phyloP scores from a whole-genome alignment of 257 asterid genomes.

The Lycium ferocissimum region DNA sequence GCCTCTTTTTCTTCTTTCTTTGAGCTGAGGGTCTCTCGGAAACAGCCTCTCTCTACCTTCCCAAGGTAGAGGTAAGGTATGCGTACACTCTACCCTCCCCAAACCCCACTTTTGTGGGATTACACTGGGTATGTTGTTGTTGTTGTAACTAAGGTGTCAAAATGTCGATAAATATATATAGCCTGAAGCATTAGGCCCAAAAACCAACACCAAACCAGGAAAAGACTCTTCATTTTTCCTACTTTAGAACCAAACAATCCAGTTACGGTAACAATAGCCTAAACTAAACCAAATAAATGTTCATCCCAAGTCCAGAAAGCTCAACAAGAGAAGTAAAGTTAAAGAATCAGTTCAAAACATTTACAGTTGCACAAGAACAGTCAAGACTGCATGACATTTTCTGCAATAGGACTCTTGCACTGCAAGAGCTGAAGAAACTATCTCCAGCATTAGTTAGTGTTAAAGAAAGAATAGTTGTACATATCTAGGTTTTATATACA shows the following conservation, averaged over 20 bases:
- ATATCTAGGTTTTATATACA: not conserved
- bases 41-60: too few relatives aligned
- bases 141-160: not conserved
- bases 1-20: too few relatives aligned
- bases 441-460: not conserved
- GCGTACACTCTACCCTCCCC: too few relatives aligned
- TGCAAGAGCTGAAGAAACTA: slow-evolving; percentile 22
- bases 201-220: slow-evolving; percentile 19
- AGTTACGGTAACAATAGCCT: slow-evolving; percentile 6
- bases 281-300: slow-evolving; percentile 6
- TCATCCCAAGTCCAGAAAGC: slow-evolving; percentile 13
- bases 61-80: too few relatives aligned
- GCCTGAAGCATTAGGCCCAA: not conserved
- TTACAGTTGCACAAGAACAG: not conserved
- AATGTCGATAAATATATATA: not conserved
- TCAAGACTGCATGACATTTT: not conserved
- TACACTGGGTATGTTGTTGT: too few relatives aligned
- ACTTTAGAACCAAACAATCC: slow-evolving; percentile 12
- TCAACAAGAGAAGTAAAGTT: not conserved
- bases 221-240: slow-evolving; percentile 8
- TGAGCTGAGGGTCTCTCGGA: too few relatives aligned
- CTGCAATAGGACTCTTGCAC: slow-evolving; percentile 14
- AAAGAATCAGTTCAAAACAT: slow-evolving; percentile 15
- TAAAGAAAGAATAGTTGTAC: not conserved
- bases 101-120: too few relatives aligned